Percentiles rank a stretch among this genome's conserved stretches.
Conservation (phyloP, 805 yeast species). For the Barnettozyma vustinii region DNA sequence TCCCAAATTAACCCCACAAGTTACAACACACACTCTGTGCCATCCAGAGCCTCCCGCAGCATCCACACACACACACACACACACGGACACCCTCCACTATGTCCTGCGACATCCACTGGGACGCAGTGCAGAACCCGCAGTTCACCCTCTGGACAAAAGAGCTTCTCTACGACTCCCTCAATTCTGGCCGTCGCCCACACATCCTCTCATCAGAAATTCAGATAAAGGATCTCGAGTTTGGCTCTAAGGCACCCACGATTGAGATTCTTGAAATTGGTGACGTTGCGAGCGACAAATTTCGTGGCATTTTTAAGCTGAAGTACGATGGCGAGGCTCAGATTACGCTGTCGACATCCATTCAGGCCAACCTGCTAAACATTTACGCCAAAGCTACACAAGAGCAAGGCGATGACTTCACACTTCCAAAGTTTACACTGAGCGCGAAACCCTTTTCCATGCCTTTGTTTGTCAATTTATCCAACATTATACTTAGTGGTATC, state of each 20-base stretch:
- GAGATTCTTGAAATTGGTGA: slow-evolving; percentile 84
- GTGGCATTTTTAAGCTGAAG: slow-evolving; percentile 76
- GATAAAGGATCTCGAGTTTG: slow-evolving; percentile 68
- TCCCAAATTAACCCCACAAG: background rate
- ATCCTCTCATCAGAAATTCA: slow-evolving; percentile 64
- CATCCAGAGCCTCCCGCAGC: background rate
- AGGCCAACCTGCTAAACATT: slow-evolving; percentile 77
- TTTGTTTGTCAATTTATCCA: slow-evolving; percentile 65
- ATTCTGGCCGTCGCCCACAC: slow-evolving; percentile 66
- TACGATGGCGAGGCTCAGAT: slow-evolving; percentile 73
- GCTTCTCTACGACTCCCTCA: slow-evolving; percentile 64
- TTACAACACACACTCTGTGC: background rate
- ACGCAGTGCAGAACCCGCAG: slow-evolving; percentile 60
- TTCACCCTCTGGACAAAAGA: slow-evolving; percentile 58
- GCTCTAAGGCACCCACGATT: slow-evolving; percentile 65
- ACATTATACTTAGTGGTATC: slow-evolving; percentile 70
- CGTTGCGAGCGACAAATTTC: slow-evolving; percentile 64
- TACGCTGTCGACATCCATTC: slow-evolving; percentile 71
- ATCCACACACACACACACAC: background rate
- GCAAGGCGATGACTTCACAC: slow-evolving; percentile 43
- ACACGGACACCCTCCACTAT: slow-evolving; percentile 27
- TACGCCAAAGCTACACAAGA: slow-evolving; percentile 33
- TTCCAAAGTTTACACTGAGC: slow-evolving; percentile 63
- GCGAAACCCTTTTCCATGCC: slow-evolving; percentile 72
- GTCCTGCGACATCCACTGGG: slow-evolving; percentile 82